Percentiles rank a stretch among this genome's conserved stretches.
Evolutionary conservation across 768 basidiomycete species (phyloP).

Genomic region (Tricholoma furcatifolium): DNA sequence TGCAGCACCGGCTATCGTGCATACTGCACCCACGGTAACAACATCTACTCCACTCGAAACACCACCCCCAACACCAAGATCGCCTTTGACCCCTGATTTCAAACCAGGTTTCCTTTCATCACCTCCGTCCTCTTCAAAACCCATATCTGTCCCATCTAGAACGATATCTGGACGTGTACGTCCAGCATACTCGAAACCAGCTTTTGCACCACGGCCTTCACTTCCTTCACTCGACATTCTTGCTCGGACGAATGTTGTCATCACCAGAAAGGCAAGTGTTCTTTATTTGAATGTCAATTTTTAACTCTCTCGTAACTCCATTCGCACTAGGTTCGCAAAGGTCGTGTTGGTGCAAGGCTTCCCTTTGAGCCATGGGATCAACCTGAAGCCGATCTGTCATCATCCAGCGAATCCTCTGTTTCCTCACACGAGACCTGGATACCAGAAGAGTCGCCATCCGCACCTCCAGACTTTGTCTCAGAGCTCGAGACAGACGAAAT

Average conservation of each 20-base stretch:
- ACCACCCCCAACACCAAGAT: constrained; percentile 24
- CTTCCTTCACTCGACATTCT: constrained; percentile 50
- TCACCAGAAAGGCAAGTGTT: constrained; percentile 42
- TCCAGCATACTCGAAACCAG: constrained; percentile 46
- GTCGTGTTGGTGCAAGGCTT: constrained; percentile 48
- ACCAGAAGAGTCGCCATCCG: neutral
- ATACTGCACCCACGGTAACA: constrained; percentile 9
- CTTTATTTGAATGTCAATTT: constrained; percentile 2
- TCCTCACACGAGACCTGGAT: constrained; percentile 11
- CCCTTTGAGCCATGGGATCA: constrained; percentile 58
- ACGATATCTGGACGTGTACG: constrained; percentile 22
- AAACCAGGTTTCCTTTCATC: constrained; percentile 17
- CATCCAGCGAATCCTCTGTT: constrained; percentile 13
- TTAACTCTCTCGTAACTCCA: neutral
- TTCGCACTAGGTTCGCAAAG: constrained; percentile 42
- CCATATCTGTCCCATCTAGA: constrained; percentile 14
- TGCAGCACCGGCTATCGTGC: constrained; percentile 17
- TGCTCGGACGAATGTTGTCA: constrained; percentile 45
- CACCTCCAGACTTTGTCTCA: constrained; percentile 18
- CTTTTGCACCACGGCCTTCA: constrained; percentile 47
- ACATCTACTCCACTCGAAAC: constrained; percentile 18
- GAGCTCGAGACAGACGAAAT: constrained; percentile 20
- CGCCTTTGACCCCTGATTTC: constrained; percentile 25
- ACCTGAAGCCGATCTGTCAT: constrained; percentile 19
- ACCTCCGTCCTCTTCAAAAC: constrained; percentile 7